Evolutionary conservation across 2,329 filamentous ascomycete species (phyloP).

Genomic region (Thielaviopsis populi): DNA sequence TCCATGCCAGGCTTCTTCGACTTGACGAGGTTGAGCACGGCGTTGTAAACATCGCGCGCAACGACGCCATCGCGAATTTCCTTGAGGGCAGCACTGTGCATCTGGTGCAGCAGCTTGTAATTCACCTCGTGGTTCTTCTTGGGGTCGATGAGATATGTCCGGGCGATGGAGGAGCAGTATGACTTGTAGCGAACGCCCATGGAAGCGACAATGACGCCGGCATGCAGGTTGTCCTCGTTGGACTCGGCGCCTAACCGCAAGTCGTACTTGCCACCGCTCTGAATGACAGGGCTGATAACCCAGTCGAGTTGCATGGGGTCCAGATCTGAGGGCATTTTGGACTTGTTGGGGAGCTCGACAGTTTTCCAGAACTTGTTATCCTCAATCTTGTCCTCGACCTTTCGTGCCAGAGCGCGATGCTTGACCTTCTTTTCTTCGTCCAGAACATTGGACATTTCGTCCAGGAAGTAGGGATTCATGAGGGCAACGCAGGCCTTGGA

Average conservation of each 20-base stretch:
- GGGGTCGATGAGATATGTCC: slow-evolving; percentile 92
- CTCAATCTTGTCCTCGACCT: slow-evolving; percentile 81
- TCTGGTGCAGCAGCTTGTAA: slow-evolving; percentile 72
- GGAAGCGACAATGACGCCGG: slow-evolving; percentile 84
- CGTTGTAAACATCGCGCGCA: slow-evolving; percentile 83
- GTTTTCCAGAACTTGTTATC: slow-evolving; percentile 87
- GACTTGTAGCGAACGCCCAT: slow-evolving; percentile 91
- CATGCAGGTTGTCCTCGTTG: slow-evolving; percentile 69
- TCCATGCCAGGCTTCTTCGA: slow-evolving; percentile 90
- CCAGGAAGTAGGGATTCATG: slow-evolving; percentile 92
- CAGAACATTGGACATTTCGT: slow-evolving; percentile 92
- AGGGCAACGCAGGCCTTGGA: slow-evolving; percentile 87
- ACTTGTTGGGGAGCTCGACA: slow-evolving; percentile 51
- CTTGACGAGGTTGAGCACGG: slow-evolving; percentile 65
- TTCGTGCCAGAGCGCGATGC: slow-evolving; percentile 71
- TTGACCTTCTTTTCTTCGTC: slow-evolving; percentile 96
- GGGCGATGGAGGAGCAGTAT: slow-evolving; percentile 81
- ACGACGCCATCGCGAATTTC: slow-evolving; percentile 74
- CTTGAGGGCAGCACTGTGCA: slow-evolving; percentile 83
- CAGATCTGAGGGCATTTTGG: slow-evolving; percentile 73
- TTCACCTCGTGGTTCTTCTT: slow-evolving; percentile 91
- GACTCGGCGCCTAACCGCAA: slow-evolving; percentile 64
- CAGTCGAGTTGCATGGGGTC: slow-evolving; percentile 84
- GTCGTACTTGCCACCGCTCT: slow-evolving; percentile 93
- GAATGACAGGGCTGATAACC: slow-evolving; percentile 78